phyloP scores from a whole-genome alignment of 1,284 basidiomycete species.

The Boletus putidus region DNA sequence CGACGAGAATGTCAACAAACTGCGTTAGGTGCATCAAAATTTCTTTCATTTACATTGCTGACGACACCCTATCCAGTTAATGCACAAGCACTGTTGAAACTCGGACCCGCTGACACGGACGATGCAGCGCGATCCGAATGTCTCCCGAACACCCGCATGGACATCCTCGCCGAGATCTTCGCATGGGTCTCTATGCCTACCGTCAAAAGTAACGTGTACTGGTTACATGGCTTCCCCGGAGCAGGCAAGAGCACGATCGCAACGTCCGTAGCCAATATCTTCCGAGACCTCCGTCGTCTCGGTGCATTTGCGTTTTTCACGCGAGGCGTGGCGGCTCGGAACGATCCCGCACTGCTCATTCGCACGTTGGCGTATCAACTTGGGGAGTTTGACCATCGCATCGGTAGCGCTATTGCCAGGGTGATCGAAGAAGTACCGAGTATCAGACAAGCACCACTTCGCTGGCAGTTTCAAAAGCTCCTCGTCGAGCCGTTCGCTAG shows the following conservation, averaged over 20 bases:
- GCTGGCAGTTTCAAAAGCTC: slow-evolving; percentile 36
- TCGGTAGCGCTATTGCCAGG: slow-evolving; percentile 30
- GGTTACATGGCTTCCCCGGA: slow-evolving; percentile 38
- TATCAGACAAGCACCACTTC: slow-evolving; percentile 35
- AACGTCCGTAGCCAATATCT: slow-evolving; percentile 34
- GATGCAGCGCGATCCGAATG: slow-evolving; percentile 30
- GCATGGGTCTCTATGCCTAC: slow-evolving; percentile 29
- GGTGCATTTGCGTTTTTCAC: slow-evolving; percentile 39
- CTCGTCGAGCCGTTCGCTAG: slow-evolving; percentile 31
- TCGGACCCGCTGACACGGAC: slow-evolving; percentile 35
- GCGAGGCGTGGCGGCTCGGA: slow-evolving; percentile 27
- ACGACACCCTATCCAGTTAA: slow-evolving; percentile 19
- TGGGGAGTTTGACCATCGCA: slow-evolving; percentile 34
- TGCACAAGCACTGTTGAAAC: slow-evolving; percentile 27
- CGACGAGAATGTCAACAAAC: slow-evolving; percentile 31
- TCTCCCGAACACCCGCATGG: slow-evolving; percentile 35
- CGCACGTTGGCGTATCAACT: slow-evolving; percentile 38
- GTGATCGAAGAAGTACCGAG: slow-evolving; percentile 33
- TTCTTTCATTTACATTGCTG: background rate
- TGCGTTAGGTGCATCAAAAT: slow-evolving; percentile 21
- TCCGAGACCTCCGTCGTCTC: slow-evolving; percentile 32
- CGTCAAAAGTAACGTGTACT: slow-evolving; percentile 30
- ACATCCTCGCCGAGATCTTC: slow-evolving; percentile 32
- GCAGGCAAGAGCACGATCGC: slow-evolving; percentile 38
- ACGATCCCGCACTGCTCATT: slow-evolving; percentile 29